Conservation (phyloP, 2,329 filamentous ascomycete genomes). For the Sporothrix pseudoabietina region DNA sequence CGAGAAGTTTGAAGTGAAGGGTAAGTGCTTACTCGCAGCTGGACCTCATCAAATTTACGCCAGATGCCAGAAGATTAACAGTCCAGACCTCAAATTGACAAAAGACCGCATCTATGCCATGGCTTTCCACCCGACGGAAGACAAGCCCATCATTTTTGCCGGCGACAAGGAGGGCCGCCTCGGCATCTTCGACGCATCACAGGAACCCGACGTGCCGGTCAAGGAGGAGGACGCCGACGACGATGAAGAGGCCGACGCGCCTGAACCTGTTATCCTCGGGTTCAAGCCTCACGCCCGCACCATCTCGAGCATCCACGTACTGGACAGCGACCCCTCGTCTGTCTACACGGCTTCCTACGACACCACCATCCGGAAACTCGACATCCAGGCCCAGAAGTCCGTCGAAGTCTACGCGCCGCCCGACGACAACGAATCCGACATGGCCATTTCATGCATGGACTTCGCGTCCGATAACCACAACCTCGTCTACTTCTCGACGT, state of each 20-base stretch:
- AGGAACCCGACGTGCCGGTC: constrained; percentile 53
- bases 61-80: not conserved
- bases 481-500: constrained; percentile 81
- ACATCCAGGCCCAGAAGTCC: constrained; percentile 77
- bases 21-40: constrained; percentile 48
- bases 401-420: constrained; percentile 78
- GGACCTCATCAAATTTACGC: not conserved
- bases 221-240: constrained; percentile 59
- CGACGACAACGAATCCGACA: constrained; percentile 60
- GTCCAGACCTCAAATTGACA: constrained; percentile 81
- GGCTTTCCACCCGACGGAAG: constrained; percentile 80
- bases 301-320: constrained; percentile 81
- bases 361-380: constrained; percentile 83
- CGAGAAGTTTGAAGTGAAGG: constrained; percentile 78
- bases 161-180: constrained; percentile 92
- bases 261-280: constrained; percentile 79
- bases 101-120: constrained; percentile 86
- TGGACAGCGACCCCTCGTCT: constrained; percentile 69
- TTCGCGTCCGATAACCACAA: constrained; percentile 71
- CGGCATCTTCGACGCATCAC: constrained; percentile 87
- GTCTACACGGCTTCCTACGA: constrained; percentile 91
- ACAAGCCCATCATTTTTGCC: constrained; percentile 88
- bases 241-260: constrained; percentile 67
- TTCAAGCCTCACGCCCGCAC: constrained; percentile 90
- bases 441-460: constrained; percentile 82